Evolutionary conservation across 345 rosid species (phyloP).

Genomic region (Rhodomyrtus tomentosa): DNA sequence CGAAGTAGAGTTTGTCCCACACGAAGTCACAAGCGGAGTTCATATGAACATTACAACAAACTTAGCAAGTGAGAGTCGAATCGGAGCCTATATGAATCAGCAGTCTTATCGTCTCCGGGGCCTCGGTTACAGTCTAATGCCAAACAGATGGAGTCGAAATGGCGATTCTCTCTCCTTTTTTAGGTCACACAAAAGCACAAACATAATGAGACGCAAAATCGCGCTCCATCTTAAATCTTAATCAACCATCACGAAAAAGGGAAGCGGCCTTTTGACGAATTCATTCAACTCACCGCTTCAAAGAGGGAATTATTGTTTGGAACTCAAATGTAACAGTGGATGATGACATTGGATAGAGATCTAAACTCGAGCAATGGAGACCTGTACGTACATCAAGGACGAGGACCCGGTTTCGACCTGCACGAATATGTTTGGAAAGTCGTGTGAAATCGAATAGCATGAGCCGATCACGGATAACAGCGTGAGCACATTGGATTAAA

Average conservation of each 20-base stretch:
- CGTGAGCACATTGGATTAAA: not conserved
- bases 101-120: not conserved
- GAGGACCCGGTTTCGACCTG: not conserved
- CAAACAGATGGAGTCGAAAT: not conserved
- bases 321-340: not conserved
- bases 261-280: not conserved
- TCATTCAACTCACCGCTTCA: not conserved
- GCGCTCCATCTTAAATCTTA: rapidly evolving
- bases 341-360: not conserved
- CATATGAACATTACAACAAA: not conserved
- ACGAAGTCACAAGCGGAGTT: not conserved
- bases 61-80: not conserved
- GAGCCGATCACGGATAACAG: not conserved
- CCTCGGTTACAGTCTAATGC: not conserved
- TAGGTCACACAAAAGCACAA: not conserved
- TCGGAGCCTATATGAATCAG: not conserved
- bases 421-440: not conserved
- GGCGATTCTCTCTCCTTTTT: not conserved
- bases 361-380: not conserved
- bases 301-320: not conserved
- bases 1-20: not conserved
- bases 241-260: not conserved
- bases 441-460: not conserved
- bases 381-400: not conserved
- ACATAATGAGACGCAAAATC: not conserved